Conservation (phyloP, 139 green algal species). For the Chlamydomonas sp. region DNA sequence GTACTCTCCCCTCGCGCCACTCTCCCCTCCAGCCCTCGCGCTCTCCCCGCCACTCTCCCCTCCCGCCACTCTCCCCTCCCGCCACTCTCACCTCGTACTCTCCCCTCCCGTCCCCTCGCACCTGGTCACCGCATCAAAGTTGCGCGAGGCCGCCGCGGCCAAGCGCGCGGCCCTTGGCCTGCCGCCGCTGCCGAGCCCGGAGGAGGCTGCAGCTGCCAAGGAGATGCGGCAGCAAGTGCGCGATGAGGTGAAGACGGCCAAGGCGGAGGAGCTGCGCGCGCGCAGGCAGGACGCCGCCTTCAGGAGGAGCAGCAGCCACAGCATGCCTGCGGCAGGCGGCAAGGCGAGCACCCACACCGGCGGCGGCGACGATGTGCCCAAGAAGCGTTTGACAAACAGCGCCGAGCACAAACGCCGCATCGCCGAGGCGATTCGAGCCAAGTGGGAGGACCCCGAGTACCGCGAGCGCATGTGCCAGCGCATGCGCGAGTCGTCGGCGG, state of each 20-base stretch:
- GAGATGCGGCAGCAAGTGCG: background rate
- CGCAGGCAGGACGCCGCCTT: background rate
- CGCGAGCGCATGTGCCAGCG: background rate
- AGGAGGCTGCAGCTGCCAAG: background rate
- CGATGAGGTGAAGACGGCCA: background rate
- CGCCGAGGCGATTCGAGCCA: background rate
- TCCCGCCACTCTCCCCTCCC: too few species aligned
- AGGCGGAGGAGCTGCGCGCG: background rate
- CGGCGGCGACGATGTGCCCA: background rate
- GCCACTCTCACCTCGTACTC: background rate
- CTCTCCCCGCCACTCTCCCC: too few species aligned
- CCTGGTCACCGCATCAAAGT: background rate
- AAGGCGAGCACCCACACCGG: background rate
- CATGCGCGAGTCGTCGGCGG: background rate
- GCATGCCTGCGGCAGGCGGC: background rate
- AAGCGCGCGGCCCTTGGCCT: background rate
- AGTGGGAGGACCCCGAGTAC: conserved; percentile 5
- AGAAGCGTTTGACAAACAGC: background rate
- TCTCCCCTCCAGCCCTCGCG: too few species aligned
- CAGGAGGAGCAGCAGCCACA: background rate
- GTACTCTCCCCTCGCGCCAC: too few species aligned
- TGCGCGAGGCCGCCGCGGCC: background rate
- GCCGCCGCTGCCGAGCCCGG: background rate
- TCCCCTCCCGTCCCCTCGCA: background rate
- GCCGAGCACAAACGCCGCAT: background rate